These are phyloP conservation scores for Diaporthe helianthi DNA, from an alignment of 2,329 filamentous ascomycete genomes.

Conservation along the genomic window DNA sequence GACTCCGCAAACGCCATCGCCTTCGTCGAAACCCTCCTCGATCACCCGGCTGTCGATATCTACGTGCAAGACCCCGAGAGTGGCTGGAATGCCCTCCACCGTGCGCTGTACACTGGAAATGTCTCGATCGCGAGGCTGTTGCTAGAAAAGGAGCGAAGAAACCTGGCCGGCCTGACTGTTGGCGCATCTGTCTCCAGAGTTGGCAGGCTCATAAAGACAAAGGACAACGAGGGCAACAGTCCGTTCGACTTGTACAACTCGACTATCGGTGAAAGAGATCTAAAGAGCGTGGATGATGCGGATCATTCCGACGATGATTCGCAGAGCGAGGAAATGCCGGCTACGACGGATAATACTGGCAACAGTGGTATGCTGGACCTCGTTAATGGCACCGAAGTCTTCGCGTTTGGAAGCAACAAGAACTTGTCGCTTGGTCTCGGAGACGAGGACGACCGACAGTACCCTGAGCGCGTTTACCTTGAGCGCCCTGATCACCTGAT, in stretches of 20 bases:
- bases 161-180: slow-evolving; percentile 65
- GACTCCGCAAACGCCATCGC: slow-evolving; percentile 70
- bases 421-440: slow-evolving; percentile 92
- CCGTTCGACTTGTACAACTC: slow-evolving; percentile 92
- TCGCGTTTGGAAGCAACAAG: slow-evolving; percentile 95
- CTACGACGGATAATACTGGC: slow-evolving; percentile 31
- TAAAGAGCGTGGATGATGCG: slow-evolving; percentile 52
- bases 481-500: slow-evolving; percentile 80
- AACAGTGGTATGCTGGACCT: slow-evolving; percentile 36
- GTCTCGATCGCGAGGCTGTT: slow-evolving; percentile 84
- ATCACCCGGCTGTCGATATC: slow-evolving; percentile 83
- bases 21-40: slow-evolving; percentile 81
- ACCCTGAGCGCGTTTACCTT: slow-evolving; percentile 82
- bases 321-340: slow-evolving; percentile 58
- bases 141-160: slow-evolving; percentile 76
- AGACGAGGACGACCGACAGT: slow-evolving; percentile 95
- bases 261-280: slow-evolving; percentile 80
- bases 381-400: slow-evolving; percentile 78
- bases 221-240: slow-evolving; percentile 93
- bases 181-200: slow-evolving; percentile 66
- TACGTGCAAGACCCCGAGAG: slow-evolving; percentile 89
- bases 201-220: slow-evolving; percentile 87
- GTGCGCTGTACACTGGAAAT: slow-evolving; percentile 89
- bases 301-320: slow-evolving; percentile 60
- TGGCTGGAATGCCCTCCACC: slow-evolving; percentile 94